These are phyloP conservation scores for Leucocoprinus leucothites DNA, from an alignment of 768 basidiomycete species.

Conservation along the genomic window DNA sequence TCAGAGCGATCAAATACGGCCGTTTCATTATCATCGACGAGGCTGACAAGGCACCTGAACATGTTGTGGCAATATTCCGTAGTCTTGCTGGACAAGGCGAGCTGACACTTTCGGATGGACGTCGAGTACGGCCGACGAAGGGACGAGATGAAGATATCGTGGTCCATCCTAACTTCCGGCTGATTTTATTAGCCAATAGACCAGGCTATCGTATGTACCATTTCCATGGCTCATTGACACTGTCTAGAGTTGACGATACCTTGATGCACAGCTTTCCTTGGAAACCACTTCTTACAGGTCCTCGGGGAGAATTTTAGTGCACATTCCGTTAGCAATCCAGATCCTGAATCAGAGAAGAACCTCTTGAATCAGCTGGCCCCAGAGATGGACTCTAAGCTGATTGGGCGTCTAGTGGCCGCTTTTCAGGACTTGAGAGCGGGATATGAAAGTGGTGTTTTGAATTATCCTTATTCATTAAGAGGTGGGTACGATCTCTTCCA, in stretches of 20 bases:
- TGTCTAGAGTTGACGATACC: background rate
- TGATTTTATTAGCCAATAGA: conserved; percentile 62
- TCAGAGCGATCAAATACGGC: conserved; percentile 58
- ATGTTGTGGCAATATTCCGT: conserved; percentile 69
- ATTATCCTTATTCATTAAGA: conserved; percentile 68
- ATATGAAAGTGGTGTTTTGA: conserved; percentile 54
- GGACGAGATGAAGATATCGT: conserved; percentile 54
- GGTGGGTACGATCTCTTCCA: conserved; percentile 30
- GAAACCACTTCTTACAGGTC: conserved; percentile 71
- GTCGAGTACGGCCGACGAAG: conserved; percentile 44
- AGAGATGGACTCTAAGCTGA: conserved; percentile 48
- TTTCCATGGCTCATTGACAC: background rate
- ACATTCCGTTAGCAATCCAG: conserved; percentile 66
- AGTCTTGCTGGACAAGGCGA: conserved; percentile 66
- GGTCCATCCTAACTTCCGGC: conserved; percentile 61
- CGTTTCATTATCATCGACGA: conserved; percentile 71
- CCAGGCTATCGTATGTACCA: conserved; percentile 62
- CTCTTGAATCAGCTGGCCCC: conserved; percentile 61
- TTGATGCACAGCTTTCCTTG: conserved; percentile 52
- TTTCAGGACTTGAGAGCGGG: conserved; percentile 62
- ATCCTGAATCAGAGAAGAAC: conserved; percentile 60
- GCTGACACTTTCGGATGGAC: conserved; percentile 60
- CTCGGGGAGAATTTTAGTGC: conserved; percentile 68
- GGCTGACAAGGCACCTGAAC: conserved; percentile 72
- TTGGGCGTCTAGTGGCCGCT: conserved; percentile 55